Conservation (phyloP, 768 basidiomycete genomes). For the Pluteus cervinus region DNA sequence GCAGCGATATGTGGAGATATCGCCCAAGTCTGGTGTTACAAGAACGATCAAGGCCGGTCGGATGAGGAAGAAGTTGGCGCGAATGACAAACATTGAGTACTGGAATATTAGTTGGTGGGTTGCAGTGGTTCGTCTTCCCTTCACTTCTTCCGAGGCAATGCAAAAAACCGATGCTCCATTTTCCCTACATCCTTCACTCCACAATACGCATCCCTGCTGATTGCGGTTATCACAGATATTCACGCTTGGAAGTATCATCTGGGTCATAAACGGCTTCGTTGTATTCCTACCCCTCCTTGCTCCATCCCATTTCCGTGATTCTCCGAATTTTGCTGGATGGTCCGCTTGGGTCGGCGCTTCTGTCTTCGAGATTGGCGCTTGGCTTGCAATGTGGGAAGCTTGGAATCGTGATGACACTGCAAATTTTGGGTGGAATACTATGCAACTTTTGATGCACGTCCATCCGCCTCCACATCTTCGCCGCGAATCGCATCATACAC, state of each 20-base stretch:
- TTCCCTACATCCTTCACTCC: too few relatives aligned
- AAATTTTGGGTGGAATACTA: conserved; percentile 29
- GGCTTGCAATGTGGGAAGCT: conserved; percentile 49
- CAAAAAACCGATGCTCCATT: background rate
- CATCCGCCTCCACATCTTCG: too few relatives aligned
- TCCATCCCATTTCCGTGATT: conserved; percentile 19
- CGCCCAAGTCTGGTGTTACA: conserved; percentile 18
- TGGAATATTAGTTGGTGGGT: conserved; percentile 43
- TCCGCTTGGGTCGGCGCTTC: conserved; percentile 53
- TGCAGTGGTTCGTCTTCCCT: conserved; percentile 22
- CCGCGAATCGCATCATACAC: too few relatives aligned
- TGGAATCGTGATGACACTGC: conserved; percentile 40
- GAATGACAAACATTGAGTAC: conserved; percentile 30
- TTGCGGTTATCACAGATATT: too few relatives aligned
- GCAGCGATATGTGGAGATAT: conserved; percentile 20
- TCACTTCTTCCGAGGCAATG: background rate
- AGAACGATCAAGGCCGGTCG: conserved; percentile 11
- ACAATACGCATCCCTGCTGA: too few relatives aligned
- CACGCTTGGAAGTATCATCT: conserved; percentile 36
- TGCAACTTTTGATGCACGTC: conserved; percentile 2
- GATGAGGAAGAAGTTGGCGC: conserved; percentile 14
- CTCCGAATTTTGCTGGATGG: conserved; percentile 32
- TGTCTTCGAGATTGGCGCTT: conserved; percentile 52
- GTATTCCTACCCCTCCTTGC: conserved; percentile 42
- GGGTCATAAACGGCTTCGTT: conserved; percentile 54